Percentiles rank a stretch among this genome's conserved stretches.
phyloP scores from a whole-genome alignment of 2,329 filamentous ascomycete genomes.

The Xylaria sp. region DNA sequence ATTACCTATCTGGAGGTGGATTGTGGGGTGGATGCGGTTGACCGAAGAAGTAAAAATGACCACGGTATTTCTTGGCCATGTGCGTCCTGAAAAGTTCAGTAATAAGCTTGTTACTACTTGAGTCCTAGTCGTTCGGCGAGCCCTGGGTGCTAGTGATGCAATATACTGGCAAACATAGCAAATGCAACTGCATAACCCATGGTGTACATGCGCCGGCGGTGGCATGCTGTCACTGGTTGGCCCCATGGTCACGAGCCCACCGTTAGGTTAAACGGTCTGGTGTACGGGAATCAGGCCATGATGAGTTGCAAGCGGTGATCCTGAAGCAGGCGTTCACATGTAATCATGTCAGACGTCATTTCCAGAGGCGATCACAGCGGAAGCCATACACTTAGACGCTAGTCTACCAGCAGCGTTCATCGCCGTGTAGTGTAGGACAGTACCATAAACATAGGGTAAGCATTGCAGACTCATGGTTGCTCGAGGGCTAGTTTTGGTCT shows the following conservation, averaged over 20 bases:
- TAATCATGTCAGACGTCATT: slow-evolving; percentile 7
- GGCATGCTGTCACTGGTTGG: slow-evolving; percentile 22
- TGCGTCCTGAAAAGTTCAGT: slow-evolving; percentile 7
- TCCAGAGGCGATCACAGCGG: slow-evolving; percentile 12
- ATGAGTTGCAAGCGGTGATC: neutral
- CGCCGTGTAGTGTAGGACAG: neutral
- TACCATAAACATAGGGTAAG: neutral
- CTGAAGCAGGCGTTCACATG: neutral
- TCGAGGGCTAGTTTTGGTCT: too few species aligned
- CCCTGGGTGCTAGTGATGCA: slow-evolving; percentile 27
- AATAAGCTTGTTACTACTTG: slow-evolving; percentile 21
- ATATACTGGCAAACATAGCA: slow-evolving; percentile 21
- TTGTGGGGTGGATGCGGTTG: slow-evolving; percentile 15
- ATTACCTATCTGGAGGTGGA: slow-evolving; percentile 7
- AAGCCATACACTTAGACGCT: neutral
- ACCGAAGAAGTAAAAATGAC: slow-evolving; percentile 21
- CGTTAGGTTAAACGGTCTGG: slow-evolving; percentile 27
- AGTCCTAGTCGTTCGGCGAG: slow-evolving; percentile 26
- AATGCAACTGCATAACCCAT: slow-evolving; percentile 22
- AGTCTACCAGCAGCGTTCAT: neutral
- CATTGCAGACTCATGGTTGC: neutral
- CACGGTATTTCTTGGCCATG: slow-evolving; percentile 24
- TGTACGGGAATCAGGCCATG: slow-evolving; percentile 17
- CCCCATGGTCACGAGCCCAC: slow-evolving; percentile 29
- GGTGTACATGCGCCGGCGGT: slow-evolving; percentile 17